Evolutionary conservation across 768 basidiomycete genomes (phyloP).

Genomic region (Suillus sp.): DNA sequence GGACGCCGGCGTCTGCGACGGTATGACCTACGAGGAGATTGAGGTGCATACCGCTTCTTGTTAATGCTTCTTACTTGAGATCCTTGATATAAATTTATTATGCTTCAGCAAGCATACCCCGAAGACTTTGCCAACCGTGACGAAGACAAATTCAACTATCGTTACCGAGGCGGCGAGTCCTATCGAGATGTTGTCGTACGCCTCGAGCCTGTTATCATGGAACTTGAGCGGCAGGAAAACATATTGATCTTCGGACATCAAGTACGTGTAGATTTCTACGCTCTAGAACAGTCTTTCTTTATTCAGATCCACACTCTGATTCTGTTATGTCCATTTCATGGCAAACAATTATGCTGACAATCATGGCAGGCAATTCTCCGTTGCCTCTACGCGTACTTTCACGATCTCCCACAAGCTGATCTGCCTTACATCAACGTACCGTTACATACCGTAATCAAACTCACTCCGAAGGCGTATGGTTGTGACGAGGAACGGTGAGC

Average conservation of each 20-base stretch:
- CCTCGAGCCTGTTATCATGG: constrained; percentile 98
- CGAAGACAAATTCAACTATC: constrained; percentile 99
- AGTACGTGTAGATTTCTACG: constrained; percentile 36
- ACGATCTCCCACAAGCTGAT: constrained; percentile 87
- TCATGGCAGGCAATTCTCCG: constrained; percentile 36
- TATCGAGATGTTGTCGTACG: constrained; percentile 96
- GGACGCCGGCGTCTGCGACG: constrained; percentile 98
- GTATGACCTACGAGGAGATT: constrained; percentile 99
- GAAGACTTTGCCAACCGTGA: constrained; percentile 98
- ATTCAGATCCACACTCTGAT: neutral
- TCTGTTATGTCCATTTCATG: neutral
- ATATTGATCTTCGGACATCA: constrained; percentile 97
- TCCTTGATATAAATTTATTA: constrained; percentile 6
- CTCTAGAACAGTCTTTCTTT: neutral
- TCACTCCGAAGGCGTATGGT: constrained; percentile 97
- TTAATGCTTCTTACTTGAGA: neutral
- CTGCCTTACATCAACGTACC: constrained; percentile 98
- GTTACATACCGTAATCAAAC: constrained; percentile 95
- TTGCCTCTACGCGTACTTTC: constrained; percentile 95
- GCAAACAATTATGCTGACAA: constrained; percentile 9
- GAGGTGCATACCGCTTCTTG: constrained; percentile 56
- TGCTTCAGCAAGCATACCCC: constrained; percentile 80
- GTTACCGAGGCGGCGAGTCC: constrained; percentile 95
- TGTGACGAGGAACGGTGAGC: constrained; percentile 91
- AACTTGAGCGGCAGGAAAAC: constrained; percentile 96